Evolutionary conservation across 148 eudicot species (phyloP), one percentile per base, ranked within the genome.

Genomic region (Talinum fruticosum): DNA sequence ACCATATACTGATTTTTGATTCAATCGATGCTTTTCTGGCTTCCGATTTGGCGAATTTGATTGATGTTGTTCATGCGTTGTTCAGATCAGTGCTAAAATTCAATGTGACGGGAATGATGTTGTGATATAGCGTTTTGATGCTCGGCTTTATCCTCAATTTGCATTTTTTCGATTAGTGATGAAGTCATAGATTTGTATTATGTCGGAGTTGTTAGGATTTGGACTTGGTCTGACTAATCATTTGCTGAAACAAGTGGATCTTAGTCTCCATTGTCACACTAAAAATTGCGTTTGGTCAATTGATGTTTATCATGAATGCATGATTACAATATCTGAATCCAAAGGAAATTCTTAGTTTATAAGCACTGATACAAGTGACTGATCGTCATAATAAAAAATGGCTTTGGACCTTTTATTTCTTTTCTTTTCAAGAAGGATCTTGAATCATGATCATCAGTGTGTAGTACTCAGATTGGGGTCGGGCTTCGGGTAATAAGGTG

Each of bases 51-150:
- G 23, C 35, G 67, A 18, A 24, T 29, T 61, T 72, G 69, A 38
- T 61, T 10, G 65, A 70, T 78, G 53, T 69, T 70, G 69, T 66
- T 4, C 13, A 8, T 70, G 35, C 3, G 32, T 3, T 13, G 6
- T 6, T 77, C 61, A 0, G 75, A 71, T 78, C 74, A 53, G 10
- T 10, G 33, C n/a, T 78, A 36, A n/a, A 75, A 41, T 78, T 71
- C 30, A 21, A 24, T 73, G 41, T 8, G 44, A 6, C 72, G 26
- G 62, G n/a, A 61, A 61, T 64, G 33, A 0, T 36, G 34, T 15
- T 44, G 32, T 72, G 51, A n/a, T 72, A 37, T 71, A 3, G 69
- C 75, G 12, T 28, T 73, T 66, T 10, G 26, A n/a, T 24, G 10
- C 10, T 15, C 26, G 66, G 23, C 6, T 59, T 68, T 57, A 21